Conservation (phyloP, 306 rosid species). For the Trifolium repens region DNA sequence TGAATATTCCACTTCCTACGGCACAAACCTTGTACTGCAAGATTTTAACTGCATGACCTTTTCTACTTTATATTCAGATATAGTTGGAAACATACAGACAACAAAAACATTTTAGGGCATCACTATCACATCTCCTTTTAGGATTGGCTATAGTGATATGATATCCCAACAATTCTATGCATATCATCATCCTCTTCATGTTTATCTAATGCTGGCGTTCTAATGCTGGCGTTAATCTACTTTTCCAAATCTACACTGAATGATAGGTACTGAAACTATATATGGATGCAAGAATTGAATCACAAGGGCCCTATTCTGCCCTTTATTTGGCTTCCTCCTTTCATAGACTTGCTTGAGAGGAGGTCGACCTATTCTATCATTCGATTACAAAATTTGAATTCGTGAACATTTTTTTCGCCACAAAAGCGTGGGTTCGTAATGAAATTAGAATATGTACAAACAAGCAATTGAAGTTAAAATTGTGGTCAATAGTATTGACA, state of each 20-base stretch:
- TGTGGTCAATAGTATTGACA: slow-evolving; percentile 73
- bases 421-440: not conserved
- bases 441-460: slow-evolving; percentile 57
- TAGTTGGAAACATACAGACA: slow-evolving; percentile 7
- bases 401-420: slow-evolving; percentile 14
- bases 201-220: slow-evolving; percentile 25
- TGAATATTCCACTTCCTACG: slow-evolving; percentile 14
- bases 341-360: not conserved
- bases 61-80: slow-evolving; percentile 4
- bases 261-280: not conserved
- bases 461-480: slow-evolving; percentile 66
- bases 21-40: slow-evolving; percentile 10
- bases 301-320: not conserved
- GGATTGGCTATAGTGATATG: slow-evolving; percentile 6
- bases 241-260: not conserved
- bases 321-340: slow-evolving; percentile 8
- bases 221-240: slow-evolving; percentile 12
- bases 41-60: not conserved
- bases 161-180: slow-evolving; percentile 16
- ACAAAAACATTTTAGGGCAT: slow-evolving; percentile 22
- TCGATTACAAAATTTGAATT: slow-evolving; percentile 1
- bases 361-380: not conserved
- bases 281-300: slow-evolving; percentile 4
- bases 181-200: not conserved
- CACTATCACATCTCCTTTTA: slow-evolving; percentile 7